Base-by-base conservation (phyloP, 768 basidiomycete genomes). In the Mycena floridula region DNA sequence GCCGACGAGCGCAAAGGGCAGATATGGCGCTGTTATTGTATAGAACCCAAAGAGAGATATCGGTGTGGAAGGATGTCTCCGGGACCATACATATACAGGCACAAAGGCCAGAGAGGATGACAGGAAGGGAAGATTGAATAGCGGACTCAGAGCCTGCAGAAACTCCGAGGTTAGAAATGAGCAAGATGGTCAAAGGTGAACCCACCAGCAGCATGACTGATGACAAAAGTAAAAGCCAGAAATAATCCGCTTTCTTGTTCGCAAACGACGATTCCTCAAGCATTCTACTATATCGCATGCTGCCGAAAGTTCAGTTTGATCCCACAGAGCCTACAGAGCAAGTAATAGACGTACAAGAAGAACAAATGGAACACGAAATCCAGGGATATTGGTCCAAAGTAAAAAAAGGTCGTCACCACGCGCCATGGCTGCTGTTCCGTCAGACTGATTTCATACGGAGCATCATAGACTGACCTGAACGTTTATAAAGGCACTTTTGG, bases 311-410 rank as follows among this genome's bases (percentile, higher is more conserved):
- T 43, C 26, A 16, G 15, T 11, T 6, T 12, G 9, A 18, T 16
- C 9, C 15, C n/a, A 13, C 12, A 23, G 23, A 3, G 27, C 4
- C 12, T 39, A 44, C 8, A 32, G 22, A n/a, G n/a, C n/a, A 2
- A n/a, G 9, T 22, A 1, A n/a, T 21, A 18, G 9, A 69, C 93
- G 62, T 59, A 95, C 95, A 99, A 96, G 74, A 98, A 99, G 73
- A 97, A 97, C 43, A 99, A 74, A 61, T 98, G 95, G 65, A 98
- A 96, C 47, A 95, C 76, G 54, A 97, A 91, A 63, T 98, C 95
- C 18, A 98, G 68, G 4, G 88, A 91, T 58, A 98, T 80, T 1
- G 85, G 78, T 9, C 95, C 96, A 65, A 97, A 98, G 66, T 94
- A 99, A 56, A 93, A 85, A 74, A 98, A 98, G 9, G 88, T 95